Conservation (phyloP, 2,329 filamentous ascomycete species). For the Fusarium verrucosum region DNA sequence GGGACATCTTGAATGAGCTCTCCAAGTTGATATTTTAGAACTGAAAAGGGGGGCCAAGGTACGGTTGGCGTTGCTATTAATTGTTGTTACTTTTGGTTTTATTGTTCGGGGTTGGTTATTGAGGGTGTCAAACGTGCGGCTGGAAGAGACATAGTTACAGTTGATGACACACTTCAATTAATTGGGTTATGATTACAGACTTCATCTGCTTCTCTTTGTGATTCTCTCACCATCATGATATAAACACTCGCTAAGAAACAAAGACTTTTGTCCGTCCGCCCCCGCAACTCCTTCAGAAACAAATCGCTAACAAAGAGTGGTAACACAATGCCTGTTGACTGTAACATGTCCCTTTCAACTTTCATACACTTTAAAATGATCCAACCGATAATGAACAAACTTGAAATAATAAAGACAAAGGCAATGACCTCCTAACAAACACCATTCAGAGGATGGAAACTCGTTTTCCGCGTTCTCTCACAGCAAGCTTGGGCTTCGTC, state of each 20-base stretch:
- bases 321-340: constrained; percentile 7
- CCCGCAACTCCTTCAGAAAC: not conserved
- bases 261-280: not conserved
- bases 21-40: not conserved
- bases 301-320: constrained; percentile 8
- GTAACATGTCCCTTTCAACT: constrained; percentile 8
- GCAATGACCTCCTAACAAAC: not conserved
- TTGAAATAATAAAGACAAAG: constrained; percentile 1
- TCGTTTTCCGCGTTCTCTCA: constrained; percentile 22
- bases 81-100: not conserved
- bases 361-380: constrained; percentile 4
- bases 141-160: not conserved
- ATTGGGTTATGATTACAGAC: not conserved
- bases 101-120: not conserved
- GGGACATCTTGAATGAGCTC: constrained; percentile 8
- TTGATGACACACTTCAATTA: not conserved
- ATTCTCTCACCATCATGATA: not conserved
- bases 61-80: constrained; percentile 5
- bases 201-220: not conserved
- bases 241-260: not conserved
- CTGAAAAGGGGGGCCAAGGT: not conserved
- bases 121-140: not conserved
- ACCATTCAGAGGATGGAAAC: constrained; percentile 25
- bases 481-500: not conserved
- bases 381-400: not conserved